Conservation (phyloP, 2,329 filamentous ascomycete genomes). For the Fusarium sp. region DNA sequence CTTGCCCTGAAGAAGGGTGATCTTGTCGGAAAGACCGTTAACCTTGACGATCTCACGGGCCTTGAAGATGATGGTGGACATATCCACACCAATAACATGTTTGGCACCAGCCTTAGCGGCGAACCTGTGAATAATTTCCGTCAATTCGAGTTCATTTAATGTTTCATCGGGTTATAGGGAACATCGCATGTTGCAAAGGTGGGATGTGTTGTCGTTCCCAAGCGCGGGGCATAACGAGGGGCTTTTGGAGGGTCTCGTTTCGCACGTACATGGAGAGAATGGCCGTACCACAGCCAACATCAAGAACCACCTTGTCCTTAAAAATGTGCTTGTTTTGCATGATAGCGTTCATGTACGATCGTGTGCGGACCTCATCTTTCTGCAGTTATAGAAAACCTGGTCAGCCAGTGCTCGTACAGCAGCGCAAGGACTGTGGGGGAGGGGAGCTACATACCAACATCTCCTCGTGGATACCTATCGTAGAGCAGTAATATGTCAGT, state of each 20-base stretch:
- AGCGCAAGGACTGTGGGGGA: conserved; percentile 20
- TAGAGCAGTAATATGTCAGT: conserved; percentile 47
- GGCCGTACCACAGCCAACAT: conserved; percentile 96
- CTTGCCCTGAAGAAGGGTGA: conserved; percentile 97
- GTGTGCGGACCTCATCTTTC: conserved; percentile 98
- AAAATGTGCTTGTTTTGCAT: conserved; percentile 96
- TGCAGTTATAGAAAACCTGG: conserved; percentile 50
- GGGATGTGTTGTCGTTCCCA: neutral
- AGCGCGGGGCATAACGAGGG: conserved; percentile 30
- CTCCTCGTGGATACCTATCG: conserved; percentile 90
- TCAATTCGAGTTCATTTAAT: conserved; percentile 15
- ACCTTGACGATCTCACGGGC: conserved; percentile 91
- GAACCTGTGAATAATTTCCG: conserved; percentile 71
- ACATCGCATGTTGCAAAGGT: neutral
- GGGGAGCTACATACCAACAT: conserved; percentile 80
- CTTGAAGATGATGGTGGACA: conserved; percentile 99
- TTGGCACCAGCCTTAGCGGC: conserved; percentile 95
- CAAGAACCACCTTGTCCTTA: conserved; percentile 85
- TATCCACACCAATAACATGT: conserved; percentile 98
- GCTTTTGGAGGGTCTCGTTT: conserved; percentile 10
- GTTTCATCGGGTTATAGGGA: neutral
- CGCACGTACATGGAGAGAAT: conserved; percentile 93
- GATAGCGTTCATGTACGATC: conserved; percentile 96
- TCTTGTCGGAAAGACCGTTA: conserved; percentile 95
- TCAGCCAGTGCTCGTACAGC: conserved; percentile 33